Conservation (phyloP, 2,329 filamentous ascomycete genomes). For the Exophiala dermatitidis region DNA sequence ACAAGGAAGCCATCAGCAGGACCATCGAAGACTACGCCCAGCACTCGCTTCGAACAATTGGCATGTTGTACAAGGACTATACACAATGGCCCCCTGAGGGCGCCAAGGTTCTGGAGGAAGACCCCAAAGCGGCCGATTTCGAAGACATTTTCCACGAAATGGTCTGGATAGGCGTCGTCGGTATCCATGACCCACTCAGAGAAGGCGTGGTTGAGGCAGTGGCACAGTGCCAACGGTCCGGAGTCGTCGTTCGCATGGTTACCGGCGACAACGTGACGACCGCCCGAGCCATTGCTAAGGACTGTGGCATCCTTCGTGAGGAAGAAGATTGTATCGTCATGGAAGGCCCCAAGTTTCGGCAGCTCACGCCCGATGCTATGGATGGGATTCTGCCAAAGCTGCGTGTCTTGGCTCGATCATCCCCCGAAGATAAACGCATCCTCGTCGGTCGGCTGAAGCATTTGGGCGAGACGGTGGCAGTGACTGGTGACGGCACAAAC, state of each 20-base stretch:
- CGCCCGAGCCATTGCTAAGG: slow-evolving; percentile 63
- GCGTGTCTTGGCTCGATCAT: slow-evolving; percentile 58
- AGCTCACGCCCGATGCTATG: slow-evolving; percentile 54
- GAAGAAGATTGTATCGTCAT: slow-evolving; percentile 54
- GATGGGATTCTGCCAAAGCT: slow-evolving; percentile 52
- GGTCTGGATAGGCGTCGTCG: slow-evolving; percentile 64
- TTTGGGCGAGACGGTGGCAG: slow-evolving; percentile 56
- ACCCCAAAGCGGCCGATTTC: slow-evolving; percentile 57
- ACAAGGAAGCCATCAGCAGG: slow-evolving; percentile 29
- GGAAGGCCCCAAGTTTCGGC: slow-evolving; percentile 62
- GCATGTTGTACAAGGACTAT: slow-evolving; percentile 66
- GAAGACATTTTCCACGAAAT: slow-evolving; percentile 64
- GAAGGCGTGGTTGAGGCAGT: slow-evolving; percentile 62
- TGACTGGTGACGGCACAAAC: slow-evolving; percentile 61
- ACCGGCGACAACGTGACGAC: slow-evolving; percentile 67
- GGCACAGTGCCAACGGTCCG: slow-evolving; percentile 58
- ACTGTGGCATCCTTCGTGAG: slow-evolving; percentile 59
- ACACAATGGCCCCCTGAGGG: slow-evolving; percentile 58
- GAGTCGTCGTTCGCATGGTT: slow-evolving; percentile 67
- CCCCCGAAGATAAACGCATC: slow-evolving; percentile 60
- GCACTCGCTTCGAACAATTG: slow-evolving; percentile 66
- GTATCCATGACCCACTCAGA: slow-evolving; percentile 67
- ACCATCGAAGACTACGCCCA: slow-evolving; percentile 39
- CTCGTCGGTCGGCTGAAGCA: slow-evolving; percentile 55
- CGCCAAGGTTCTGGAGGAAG: slow-evolving; percentile 52